Evolutionary conservation across 179 eudicot species (phyloP).

Genomic region (Amaranthus tricolor): DNA sequence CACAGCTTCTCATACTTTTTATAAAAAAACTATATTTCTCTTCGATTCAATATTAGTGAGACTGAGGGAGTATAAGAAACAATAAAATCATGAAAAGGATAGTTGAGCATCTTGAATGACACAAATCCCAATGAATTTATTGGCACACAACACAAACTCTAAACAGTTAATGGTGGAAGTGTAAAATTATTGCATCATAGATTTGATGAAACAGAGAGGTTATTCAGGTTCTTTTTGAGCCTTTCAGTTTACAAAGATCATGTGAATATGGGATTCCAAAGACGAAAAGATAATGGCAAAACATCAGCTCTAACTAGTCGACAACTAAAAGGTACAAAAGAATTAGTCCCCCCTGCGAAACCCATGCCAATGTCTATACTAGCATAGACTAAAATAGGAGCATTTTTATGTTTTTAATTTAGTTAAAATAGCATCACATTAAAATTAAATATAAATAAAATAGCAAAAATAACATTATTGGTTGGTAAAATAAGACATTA

Average conservation of each 20-base stretch:
- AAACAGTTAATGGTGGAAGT: not conserved
- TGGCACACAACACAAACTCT: not conserved
- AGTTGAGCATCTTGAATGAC: not conserved
- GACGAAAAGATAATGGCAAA: conserved; percentile 25
- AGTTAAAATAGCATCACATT: no score
- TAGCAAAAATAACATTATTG: no score
- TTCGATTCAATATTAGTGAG: no score
- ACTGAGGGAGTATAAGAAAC: no score
- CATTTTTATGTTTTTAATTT: no score
- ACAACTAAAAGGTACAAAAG: conserved; percentile 15
- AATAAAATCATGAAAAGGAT: no score
- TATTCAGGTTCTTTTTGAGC: conserved; percentile 1
- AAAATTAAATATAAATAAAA: no score
- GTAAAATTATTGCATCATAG: conserved; percentile 1
- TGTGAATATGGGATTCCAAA: conserved; percentile 20
- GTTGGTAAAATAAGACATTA: no score
- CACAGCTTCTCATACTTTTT: no score
- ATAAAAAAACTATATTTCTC: no score
- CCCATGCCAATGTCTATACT: conserved; percentile 2
- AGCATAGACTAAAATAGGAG: no score
- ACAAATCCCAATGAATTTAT: conserved; percentile 1
- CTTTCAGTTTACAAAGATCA: not conserved
- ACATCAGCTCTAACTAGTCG: conserved; percentile 9
- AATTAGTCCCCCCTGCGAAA: not conserved
- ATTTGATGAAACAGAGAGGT: conserved; percentile 4